Conservation (phyloP, 106 monocot genomes). For the Dactylorhiza incarnata region DNA sequence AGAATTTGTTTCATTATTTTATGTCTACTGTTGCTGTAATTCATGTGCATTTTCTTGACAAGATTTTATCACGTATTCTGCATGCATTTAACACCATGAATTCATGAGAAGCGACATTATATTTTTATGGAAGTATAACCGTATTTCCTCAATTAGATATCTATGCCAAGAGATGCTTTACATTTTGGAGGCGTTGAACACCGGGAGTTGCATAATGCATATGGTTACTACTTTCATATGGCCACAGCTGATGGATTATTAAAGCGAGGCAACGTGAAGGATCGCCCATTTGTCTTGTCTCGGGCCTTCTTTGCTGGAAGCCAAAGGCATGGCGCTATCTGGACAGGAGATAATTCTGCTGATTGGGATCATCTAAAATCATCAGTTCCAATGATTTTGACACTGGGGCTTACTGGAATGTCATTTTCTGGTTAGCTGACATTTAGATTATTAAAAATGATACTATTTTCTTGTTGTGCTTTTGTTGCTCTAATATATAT, state of each 20-base stretch:
- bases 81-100: background rate
- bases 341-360: conserved; percentile 97
- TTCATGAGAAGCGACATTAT: conserved; percentile 1
- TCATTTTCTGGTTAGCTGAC: conserved; percentile 67
- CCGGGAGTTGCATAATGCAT: conserved; percentile 94
- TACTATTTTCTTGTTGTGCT: background rate
- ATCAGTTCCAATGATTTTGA: conserved; percentile 93
- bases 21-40: background rate
- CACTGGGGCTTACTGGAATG: conserved; percentile 86
- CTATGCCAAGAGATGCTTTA: conserved; percentile 91
- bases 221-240: conserved; percentile 98
- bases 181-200: conserved; percentile 91
- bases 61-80: background rate
- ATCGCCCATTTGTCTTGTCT: conserved; percentile 89
- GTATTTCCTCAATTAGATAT: conserved; percentile 45
- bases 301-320: conserved; percentile 98
- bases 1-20: background rate
- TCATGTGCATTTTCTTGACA: background rate
- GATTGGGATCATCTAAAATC: conserved; percentile 94
- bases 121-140: background rate
- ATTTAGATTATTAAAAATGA: background rate
- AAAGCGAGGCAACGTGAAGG: conserved; percentile 82
- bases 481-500: conserved; percentile 5
- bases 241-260: conserved; percentile 82
- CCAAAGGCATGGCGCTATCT: conserved; percentile 86